phyloP scores from a whole-genome alignment of 2,329 filamentous ascomycete species.

The Colletotrichum sp. region DNA sequence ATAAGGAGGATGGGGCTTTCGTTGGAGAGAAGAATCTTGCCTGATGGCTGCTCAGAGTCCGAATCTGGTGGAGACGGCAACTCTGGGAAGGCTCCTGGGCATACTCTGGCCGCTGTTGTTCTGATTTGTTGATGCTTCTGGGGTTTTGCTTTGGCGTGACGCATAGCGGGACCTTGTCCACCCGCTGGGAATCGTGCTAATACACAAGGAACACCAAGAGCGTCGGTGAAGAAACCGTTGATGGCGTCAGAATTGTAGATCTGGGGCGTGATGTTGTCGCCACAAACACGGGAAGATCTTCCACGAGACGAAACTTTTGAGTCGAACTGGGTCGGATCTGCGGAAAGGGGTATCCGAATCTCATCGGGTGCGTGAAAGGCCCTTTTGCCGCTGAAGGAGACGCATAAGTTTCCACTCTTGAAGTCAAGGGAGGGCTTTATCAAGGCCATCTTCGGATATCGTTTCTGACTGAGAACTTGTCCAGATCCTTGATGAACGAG shows the following conservation, averaged over 20 bases:
- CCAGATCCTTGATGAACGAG: constrained; percentile 86
- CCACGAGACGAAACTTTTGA: constrained; percentile 40
- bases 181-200: constrained; percentile 83
- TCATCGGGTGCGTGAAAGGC: constrained; percentile 31
- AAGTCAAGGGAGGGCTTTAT: constrained; percentile 79
- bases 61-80: constrained; percentile 64
- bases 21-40: constrained; percentile 81
- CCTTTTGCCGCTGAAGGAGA: constrained; percentile 53
- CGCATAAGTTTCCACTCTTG: constrained; percentile 64
- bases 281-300: constrained; percentile 76
- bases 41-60: constrained; percentile 48
- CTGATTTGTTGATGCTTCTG: constrained; percentile 56
- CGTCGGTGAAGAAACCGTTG: constrained; percentile 77
- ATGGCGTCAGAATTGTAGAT: constrained; percentile 71
- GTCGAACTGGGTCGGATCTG: constrained; percentile 65
- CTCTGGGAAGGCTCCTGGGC: constrained; percentile 58
- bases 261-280: constrained; percentile 75
- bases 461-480: constrained; percentile 86
- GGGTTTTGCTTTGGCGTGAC: constrained; percentile 76
- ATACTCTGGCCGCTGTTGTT: constrained; percentile 34
- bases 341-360: constrained; percentile 68
- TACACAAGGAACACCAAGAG: constrained; percentile 79
- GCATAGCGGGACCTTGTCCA: constrained; percentile 60
- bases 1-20: constrained; percentile 92
- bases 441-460: constrained; percentile 85